Base-by-base conservation (phyloP, 2,329 filamentous ascomycete genomes). In the Aspergillus fijiensis region DNA sequence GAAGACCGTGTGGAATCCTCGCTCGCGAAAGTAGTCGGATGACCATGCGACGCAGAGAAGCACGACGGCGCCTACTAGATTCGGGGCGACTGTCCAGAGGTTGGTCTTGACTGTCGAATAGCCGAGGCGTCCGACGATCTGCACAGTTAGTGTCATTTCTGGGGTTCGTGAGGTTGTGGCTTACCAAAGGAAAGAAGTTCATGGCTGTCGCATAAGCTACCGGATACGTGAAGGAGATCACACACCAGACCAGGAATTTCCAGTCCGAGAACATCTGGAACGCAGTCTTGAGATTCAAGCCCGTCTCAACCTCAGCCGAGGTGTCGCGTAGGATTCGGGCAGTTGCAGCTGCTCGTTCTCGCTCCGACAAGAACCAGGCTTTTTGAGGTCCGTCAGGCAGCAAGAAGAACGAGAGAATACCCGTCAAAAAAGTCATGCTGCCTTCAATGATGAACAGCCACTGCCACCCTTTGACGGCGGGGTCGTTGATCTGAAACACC, bases 31-130 rank as follows among this genome's bases (percentile, higher is more conserved):
- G 54, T 74, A 69, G 58, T 83, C 81, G 0, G 78, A 80, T 14
- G 75, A 78, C 55, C 76, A 79, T 0, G 79, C 74, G 6, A 83
- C 76, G 5, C 62, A 69, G 1, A 83, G 73, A 5, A 83, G 68
- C 9, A 82, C 70, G 6, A 82, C 65, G 14, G 81, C 80, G 0
- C 80, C 81, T 0, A 79, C 78, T 5, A 79, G 70, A 27, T 83
- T 83, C 0, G 80, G 80, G 3, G 80, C 77, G 4, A 83, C 80
- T 0, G 80, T 82, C 68, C 76, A 80, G 4, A 83, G 72, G 59
- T 82, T 82, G 0, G 80, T 82, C 48, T 79, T 78, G 33, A 83
- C 70, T 0, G 74, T 74, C 4, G 69, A 74, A 60, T 77, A 82
- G 0, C 79, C 80, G 0, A 83, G 70, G 0, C 79, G 73, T 55